Evolutionary conservation across 2,329 filamentous ascomycete species (phyloP).

Genomic region (Hypomyces perniciosus): DNA sequence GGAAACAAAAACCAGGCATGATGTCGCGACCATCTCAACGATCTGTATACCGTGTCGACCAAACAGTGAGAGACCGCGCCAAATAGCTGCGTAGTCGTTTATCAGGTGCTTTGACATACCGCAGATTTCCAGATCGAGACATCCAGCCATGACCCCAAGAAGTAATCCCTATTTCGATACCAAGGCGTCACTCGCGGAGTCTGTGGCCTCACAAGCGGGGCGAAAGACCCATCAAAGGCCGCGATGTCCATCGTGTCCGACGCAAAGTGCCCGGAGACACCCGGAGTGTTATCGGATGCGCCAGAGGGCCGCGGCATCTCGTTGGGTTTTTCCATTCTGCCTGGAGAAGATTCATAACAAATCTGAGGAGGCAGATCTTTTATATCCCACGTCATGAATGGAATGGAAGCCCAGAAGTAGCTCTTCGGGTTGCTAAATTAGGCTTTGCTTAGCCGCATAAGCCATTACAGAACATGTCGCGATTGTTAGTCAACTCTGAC

Average conservation of each 20-base stretch:
- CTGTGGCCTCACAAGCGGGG: conserved; percentile 14
- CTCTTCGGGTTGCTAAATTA: no score
- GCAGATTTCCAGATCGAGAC: conserved; percentile 22
- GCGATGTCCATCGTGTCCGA: conserved; percentile 8
- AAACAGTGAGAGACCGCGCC: neutral
- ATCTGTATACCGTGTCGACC: conserved; percentile 14
- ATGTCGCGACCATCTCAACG: conserved; percentile 26
- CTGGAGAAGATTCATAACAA: neutral
- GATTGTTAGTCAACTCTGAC: no score
- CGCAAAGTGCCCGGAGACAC: neutral
- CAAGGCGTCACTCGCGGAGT: conserved; percentile 15
- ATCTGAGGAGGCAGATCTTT: neutral
- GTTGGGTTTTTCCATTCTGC: no score
- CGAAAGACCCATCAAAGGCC: conserved; percentile 19
- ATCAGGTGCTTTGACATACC: conserved; percentile 11
- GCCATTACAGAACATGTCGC: no score
- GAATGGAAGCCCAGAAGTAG: no score
- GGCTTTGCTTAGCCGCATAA: no score
- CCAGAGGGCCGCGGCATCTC: no score
- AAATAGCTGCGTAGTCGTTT: neutral
- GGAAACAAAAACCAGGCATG: conserved; percentile 24
- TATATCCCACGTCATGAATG: no score
- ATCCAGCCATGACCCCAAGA: conserved; percentile 20
- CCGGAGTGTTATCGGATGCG: no score
- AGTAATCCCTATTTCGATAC: conserved; percentile 22